Percentiles rank a stretch among this genome's conserved stretches.
These are phyloP conservation scores for Citropsis articulata DNA, from an alignment of 345 rosid genomes.

Conservation along the genomic window DNA sequence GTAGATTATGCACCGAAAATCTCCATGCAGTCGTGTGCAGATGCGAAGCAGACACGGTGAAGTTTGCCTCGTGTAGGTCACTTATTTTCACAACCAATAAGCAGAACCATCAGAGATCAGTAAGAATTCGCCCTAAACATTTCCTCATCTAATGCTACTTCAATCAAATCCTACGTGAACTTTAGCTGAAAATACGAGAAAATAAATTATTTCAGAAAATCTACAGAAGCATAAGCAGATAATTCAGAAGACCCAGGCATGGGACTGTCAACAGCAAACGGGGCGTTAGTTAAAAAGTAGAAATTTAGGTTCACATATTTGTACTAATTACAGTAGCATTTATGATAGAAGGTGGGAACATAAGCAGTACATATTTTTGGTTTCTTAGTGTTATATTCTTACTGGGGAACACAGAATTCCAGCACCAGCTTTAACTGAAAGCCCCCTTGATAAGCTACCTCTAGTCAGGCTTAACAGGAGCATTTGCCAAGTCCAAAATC, in stretches of 20 bases:
- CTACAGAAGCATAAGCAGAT: too few relatives aligned
- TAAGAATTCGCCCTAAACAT: too few relatives aligned
- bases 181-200: too few relatives aligned
- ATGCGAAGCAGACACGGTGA: too few relatives aligned
- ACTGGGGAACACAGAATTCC: not conserved
- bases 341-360: not conserved
- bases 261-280: not conserved
- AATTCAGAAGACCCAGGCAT: not conserved
- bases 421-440: not conserved
- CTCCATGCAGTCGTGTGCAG: too few relatives aligned
- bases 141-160: too few relatives aligned
- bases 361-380: not conserved
- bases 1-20: not conserved
- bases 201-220: too few relatives aligned
- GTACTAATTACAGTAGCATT: not conserved
- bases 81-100: too few relatives aligned
- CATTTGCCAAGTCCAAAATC: constrained; percentile 56
- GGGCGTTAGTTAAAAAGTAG: not conserved
- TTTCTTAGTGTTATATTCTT: not conserved
- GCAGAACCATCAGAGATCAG: too few relatives aligned
- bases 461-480: constrained; percentile 46
- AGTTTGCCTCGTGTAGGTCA: too few relatives aligned
- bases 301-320: not conserved
- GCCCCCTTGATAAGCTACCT: constrained; percentile 7
- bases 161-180: too few relatives aligned